A percentile compares a stretch with the other conserved stretches of the same genome.
These are phyloP conservation scores for Acer saccharum DNA, from an alignment of 345 rosid genomes.

Conservation along the genomic window DNA sequence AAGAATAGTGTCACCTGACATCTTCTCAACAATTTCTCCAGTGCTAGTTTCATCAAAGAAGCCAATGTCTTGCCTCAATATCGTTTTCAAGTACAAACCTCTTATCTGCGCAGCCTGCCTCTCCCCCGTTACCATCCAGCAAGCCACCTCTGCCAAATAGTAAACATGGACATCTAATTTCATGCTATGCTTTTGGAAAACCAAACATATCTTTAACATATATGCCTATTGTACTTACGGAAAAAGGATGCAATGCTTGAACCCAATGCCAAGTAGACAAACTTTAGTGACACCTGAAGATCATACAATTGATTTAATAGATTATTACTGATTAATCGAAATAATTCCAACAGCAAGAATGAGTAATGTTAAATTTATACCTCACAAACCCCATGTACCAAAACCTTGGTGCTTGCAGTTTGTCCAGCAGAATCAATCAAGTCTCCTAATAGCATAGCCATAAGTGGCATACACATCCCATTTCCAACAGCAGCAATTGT, in stretches of 20 bases:
- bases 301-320: too few species aligned
- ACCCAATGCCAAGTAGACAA: conserved; percentile 64
- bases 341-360: too few species aligned
- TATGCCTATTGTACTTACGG: conserved; percentile 49
- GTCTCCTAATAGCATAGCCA: conserved; percentile 60
- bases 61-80: conserved; percentile 66
- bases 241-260: conserved; percentile 52
- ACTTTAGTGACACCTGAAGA: conserved; percentile 57
- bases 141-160: conserved; percentile 56
- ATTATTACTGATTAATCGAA: too few species aligned
- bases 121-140: conserved; percentile 82
- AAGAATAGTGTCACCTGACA: conserved; percentile 75
- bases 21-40: conserved; percentile 67
- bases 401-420: conserved; percentile 35
- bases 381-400: conserved; percentile 44
- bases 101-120: conserved; percentile 69
- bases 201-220: neutral
- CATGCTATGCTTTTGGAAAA: neutral
- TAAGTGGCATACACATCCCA: conserved; percentile 64
- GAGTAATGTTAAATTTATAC: conserved; percentile 24
- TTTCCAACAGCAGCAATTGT: conserved; percentile 58
- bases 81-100: conserved; percentile 53
- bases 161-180: neutral
- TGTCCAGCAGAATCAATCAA: conserved; percentile 50
- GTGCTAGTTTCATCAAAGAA: conserved; percentile 77